Evolutionary conservation across 139 green algal genomes (phyloP).

Genomic region (Cymbomonas tetramitiformis): DNA sequence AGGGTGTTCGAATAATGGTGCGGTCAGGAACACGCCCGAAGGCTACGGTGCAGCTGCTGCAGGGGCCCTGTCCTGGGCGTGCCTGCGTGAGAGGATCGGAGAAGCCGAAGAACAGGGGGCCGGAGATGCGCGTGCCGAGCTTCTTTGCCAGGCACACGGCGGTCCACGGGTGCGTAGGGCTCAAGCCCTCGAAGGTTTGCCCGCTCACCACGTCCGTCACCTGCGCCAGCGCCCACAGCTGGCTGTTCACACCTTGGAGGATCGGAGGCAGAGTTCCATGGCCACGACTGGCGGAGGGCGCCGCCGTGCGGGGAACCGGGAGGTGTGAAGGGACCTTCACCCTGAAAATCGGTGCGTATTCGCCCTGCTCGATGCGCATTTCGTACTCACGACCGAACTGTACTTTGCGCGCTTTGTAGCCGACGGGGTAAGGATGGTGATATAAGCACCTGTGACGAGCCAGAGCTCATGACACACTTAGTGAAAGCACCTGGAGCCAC

Average conservation of each 20-base stretch:
- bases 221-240: not conserved
- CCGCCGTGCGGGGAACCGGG: too few species aligned
- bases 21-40: too few species aligned
- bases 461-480: too few species aligned
- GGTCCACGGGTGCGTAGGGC: constrained; percentile 39
- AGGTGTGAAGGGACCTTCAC: too few species aligned
- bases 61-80: too few species aligned
- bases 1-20: too few species aligned
- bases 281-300: too few species aligned
- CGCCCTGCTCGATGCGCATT: constrained; percentile 27
- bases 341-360: constrained; percentile 26
- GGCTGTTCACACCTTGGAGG: not conserved
- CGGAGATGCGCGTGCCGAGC: constrained; percentile 34
- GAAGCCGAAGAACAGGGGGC: constrained; percentile 43
- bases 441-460: constrained; percentile 33
- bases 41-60: too few species aligned
- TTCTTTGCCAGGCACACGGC: constrained; percentile 29
- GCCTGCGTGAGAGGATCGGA: constrained; percentile 26
- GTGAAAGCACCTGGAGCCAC: too few species aligned
- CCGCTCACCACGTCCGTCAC: constrained; percentile 14
- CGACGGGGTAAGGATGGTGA: constrained; percentile 40
- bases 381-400: constrained; percentile 28
- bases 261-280: too few species aligned
- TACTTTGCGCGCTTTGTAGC: constrained; percentile 33
- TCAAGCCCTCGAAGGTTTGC: constrained; percentile 20